Base-by-base conservation (phyloP, 2,329 filamentous ascomycete species). In the Ceratocystis eucalypticola region DNA sequence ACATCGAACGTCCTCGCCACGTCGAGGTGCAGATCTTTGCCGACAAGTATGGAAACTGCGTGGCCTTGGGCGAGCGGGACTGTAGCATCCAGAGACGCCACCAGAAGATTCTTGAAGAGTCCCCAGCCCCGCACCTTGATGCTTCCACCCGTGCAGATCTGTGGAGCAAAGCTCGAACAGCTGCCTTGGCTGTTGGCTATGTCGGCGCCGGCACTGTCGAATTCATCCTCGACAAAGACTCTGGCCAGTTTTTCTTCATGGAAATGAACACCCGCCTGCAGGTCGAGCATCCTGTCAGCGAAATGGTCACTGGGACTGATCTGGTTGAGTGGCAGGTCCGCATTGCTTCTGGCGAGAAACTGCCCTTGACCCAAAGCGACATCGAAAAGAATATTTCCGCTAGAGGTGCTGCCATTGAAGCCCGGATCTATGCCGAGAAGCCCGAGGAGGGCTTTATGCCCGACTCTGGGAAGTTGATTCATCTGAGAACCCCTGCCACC, bases 301-400 rank as follows among this genome's bases (percentile, higher is more conserved):
- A 84, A 74, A 85, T 85, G 80, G 83, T 87, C 62, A 87, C 84
- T 1, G 84, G 84, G 5, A 82, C 84, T 5, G 84, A 87, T 71
- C 87, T 99, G 45, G 94, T 99, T 3, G 87, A 93, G 73, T 99
- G 94, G 94, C 94, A 99, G 76, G 90, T 99, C 72, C 85, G 91
- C 79, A 88, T 83, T 45, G 82, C 81, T 1, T 80, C 80, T 6
- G 81, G 82, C 41, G 82, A 85, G 76, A 77, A 75, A 70, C 75
- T 85, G 65, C 83, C 83, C 2, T 73, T 85, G 69, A 80, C 78
- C 0, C 83, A 85, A 70, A 77, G 77, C 37, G 77, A 84, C 71
- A 88, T 97, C 55, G 89, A 93, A 61, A 84, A 75, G 53, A 81
- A 85, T 69, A 97, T 99, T 74, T 80, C 80, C 44, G 80, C 82